Evolutionary conservation across 2,329 filamentous ascomycete species (phyloP).

Genomic region (Stachybotrys chlorohalonatus): DNA sequence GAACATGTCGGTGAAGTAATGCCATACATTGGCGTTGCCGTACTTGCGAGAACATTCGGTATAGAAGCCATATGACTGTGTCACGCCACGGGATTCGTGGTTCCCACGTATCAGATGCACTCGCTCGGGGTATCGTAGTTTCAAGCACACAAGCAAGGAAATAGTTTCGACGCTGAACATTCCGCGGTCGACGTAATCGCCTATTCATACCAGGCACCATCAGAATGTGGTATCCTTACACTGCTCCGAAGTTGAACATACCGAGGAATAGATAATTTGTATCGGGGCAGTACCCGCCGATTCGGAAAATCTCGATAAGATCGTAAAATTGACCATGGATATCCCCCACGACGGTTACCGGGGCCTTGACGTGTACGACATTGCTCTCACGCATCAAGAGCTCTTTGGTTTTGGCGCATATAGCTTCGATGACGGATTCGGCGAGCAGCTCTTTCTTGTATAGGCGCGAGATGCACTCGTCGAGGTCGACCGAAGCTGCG

Average conservation of each 20-base stretch:
- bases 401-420: conserved; percentile 99
- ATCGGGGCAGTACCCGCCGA: conserved; percentile 92
- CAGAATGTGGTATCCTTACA: conserved; percentile 2
- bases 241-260: conserved; percentile 25
- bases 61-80: conserved; percentile 98
- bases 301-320: conserved; percentile 98
- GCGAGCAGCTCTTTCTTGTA: conserved; percentile 96
- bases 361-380: conserved; percentile 91
- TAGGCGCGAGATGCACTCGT: conserved; percentile 94
- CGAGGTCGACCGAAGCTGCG: conserved; percentile 87
- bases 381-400: conserved; percentile 99
- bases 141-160: conserved; percentile 92
- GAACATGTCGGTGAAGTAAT: conserved; percentile 99
- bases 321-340: conserved; percentile 99
- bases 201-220: conserved; percentile 31
- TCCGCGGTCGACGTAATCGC: conserved; percentile 95
- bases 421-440: conserved; percentile 96
- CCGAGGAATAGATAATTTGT: conserved; percentile 98
- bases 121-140: conserved; percentile 90
- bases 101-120: conserved; percentile 96
- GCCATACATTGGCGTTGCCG: conserved; percentile 97
- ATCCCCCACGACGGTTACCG: conserved; percentile 94
- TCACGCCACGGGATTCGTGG: conserved; percentile 94
- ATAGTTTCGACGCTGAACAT: conserved; percentile 99
- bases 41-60: conserved; percentile 98